Percentiles rank a stretch among this genome's conserved stretches.
Evolutionary conservation across 148 eudicot species (phyloP).

Genomic region (Dysphania ambrosioides): DNA sequence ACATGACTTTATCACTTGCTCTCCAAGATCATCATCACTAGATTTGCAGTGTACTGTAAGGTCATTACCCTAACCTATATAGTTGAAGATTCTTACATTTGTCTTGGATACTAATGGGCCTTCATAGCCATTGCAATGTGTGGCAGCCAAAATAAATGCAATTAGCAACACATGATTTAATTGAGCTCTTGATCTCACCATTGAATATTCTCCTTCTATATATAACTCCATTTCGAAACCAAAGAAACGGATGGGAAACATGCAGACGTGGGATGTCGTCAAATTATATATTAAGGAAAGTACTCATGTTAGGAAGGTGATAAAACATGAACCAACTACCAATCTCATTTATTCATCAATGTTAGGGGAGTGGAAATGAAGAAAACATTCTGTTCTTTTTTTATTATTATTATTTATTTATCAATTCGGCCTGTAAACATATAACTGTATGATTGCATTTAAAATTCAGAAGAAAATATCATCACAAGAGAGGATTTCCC

Average conservation of each 20-base stretch:
- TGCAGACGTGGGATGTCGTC: neutral
- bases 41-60: neutral
- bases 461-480: neutral
- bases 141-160: neutral
- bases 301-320: neutral
- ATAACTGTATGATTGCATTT: neutral
- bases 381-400: neutral
- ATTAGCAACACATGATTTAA: neutral
- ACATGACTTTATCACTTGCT: neutral
- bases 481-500: too few species aligned
- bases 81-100: neutral
- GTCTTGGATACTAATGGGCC: neutral
- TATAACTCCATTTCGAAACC: neutral
- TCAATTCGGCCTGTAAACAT: neutral
- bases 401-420: too few species aligned
- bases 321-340: conserved; percentile 13
- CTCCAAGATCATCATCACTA: neutral
- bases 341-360: neutral
- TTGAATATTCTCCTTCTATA: too few species aligned
- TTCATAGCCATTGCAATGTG: neutral
- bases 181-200: neutral
- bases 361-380: neutral
- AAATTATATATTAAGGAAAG: neutral
- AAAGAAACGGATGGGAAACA: neutral
- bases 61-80: neutral